Conservation (phyloP, 116 monocot genomes). For the Zostera marina region DNA sequence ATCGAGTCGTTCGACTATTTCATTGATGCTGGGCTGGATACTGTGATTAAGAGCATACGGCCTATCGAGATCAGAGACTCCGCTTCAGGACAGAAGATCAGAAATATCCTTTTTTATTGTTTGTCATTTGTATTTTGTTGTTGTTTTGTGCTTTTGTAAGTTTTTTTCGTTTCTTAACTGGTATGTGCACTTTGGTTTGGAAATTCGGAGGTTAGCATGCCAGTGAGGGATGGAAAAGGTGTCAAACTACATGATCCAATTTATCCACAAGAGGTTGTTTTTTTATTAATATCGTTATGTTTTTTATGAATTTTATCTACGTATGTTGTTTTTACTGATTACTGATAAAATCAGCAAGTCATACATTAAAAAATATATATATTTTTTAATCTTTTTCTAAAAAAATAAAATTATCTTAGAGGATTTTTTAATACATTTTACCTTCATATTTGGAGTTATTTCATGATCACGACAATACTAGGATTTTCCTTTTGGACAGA, state of each 20-base stretch:
- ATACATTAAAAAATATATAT: no score
- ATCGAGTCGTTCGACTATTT: constrained; percentile 91
- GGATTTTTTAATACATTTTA: no score
- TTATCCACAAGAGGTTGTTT: constrained; percentile 47
- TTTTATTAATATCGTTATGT: neutral
- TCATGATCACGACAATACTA: no score
- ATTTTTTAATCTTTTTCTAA: no score
- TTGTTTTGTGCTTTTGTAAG: neutral
- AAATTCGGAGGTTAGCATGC: constrained; percentile 29
- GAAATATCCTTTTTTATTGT: constrained; percentile 48
- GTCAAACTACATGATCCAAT: constrained; percentile 12
- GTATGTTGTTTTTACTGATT: no score
- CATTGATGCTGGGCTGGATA: constrained; percentile 58
- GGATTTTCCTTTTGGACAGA: no score
- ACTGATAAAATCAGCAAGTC: no score
- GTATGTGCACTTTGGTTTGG: constrained; percentile 38
- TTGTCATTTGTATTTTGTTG: neutral
- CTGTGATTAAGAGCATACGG: constrained; percentile 27
- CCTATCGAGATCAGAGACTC: constrained; percentile 22
- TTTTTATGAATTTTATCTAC: neutral
- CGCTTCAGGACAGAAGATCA: constrained; percentile 21
- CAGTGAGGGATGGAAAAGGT: constrained; percentile 24
- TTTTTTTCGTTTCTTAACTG: constrained; percentile 17
- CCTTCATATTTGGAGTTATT: no score
- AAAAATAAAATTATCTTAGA: no score